Base-by-base conservation (phyloP, 352 stramenopile species). In the Globisporangium carolinianum region DNA sequence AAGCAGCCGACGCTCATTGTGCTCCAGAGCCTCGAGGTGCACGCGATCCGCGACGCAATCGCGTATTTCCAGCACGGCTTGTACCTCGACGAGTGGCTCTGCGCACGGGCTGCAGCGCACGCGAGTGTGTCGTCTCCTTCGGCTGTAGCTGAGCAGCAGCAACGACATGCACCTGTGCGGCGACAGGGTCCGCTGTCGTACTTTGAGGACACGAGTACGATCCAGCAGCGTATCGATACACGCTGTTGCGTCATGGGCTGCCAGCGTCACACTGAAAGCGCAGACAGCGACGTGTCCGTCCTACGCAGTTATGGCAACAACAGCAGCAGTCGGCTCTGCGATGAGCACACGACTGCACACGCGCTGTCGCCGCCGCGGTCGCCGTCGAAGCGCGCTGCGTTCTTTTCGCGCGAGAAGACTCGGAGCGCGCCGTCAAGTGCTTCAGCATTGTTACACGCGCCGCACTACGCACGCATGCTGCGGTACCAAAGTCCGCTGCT, bases 1-100 rank as follows among this genome's bases (percentile, higher is more conserved):
- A 90, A 90, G 53, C 80, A 88, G 42, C 80, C 80, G 1, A 75
- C 60, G 15, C 82, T 73, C 47, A 70, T 90, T 32, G 68, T 73
- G 2, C 74, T 88, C 39, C 72, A 88, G 45, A 85, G 72, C 18
- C 41, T 73, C 6, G 76, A 90, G 12, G 67, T 76, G 0, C 71
- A 81, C 39, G 67, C 79, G 41, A 87, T 90, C 51, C 76, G 80
- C 52, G 80, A 90, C 14, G 72, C 78, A 5, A 76, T 90, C 35
- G 87, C 71, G 67, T 87, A 76, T 48, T 67, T 86, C 47, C 79
- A 79, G 49, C 56, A 79, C 38, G 76, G 69, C 6, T 63, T 60
- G 6, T 79, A 71, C 32, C 65, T 81, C 39, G 73, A 89, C 17
- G 63, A 59, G 15, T 77, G 50, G 15, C 50, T 69, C 53, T 65